These are phyloP conservation scores for Thermochaetoides thermophila DNA, from an alignment of 495 filamentous ascomycete species.

Conservation along the genomic window DNA sequence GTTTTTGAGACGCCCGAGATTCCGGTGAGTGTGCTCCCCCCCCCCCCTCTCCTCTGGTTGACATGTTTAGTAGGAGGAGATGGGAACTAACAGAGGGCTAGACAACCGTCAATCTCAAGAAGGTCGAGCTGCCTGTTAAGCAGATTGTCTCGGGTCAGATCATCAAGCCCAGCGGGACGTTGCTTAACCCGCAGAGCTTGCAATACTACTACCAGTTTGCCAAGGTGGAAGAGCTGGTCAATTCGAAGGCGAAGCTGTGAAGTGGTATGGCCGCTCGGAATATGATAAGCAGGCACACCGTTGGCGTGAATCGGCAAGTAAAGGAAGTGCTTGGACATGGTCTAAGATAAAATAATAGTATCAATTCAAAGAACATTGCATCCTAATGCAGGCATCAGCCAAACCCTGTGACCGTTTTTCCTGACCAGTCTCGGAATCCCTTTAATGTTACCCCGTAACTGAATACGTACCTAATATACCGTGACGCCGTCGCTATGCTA, in stretches of 20 bases:
- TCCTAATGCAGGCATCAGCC: background rate
- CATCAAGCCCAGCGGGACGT: conserved; percentile 61
- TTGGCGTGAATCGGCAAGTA: too few relatives aligned
- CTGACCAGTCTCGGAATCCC: background rate
- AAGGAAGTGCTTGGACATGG: background rate
- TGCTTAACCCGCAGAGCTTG: conserved; percentile 60
- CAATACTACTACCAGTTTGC: conserved; percentile 72
- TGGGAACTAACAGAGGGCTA: conserved; percentile 14
- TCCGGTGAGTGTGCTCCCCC: conserved; percentile 40
- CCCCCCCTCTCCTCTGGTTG: background rate
- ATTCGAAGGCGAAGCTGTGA: conserved; percentile 16
- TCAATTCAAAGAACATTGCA: too few relatives aligned
- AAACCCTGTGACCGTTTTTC: background rate
- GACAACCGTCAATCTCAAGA: conserved; percentile 74
- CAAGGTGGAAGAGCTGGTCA: conserved; percentile 51
- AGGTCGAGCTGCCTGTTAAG: conserved; percentile 75
- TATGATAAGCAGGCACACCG: too few relatives aligned
- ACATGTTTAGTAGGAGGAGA: background rate
- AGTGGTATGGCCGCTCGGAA: too few relatives aligned
- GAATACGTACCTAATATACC: conserved; percentile 2
- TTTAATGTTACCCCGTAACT: too few relatives aligned
- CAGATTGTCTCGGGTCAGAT: conserved; percentile 63
- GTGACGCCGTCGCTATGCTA: conserved; percentile 10
- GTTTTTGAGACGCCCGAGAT: conserved; percentile 70
- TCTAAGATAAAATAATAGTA: background rate